These are phyloP conservation scores for Phytophthora agathidicida DNA, from an alignment of 352 stramenopile species.

Conservation along the genomic window DNA sequence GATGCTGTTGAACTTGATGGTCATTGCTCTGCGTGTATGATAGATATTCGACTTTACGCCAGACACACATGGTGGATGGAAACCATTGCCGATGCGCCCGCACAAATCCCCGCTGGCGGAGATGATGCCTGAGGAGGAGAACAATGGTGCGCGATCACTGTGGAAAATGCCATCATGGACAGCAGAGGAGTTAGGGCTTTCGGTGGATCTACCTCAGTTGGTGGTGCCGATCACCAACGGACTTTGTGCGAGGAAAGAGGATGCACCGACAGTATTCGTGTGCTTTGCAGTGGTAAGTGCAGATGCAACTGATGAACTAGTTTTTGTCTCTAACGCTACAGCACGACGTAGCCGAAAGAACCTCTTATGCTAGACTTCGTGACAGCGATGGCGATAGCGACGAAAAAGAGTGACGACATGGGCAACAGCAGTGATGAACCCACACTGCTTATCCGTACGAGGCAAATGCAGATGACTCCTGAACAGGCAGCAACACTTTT, in stretches of 20 bases:
- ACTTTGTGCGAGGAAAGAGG: slow-evolving; percentile 31
- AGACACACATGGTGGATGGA: slow-evolving; percentile 60
- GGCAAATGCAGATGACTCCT: slow-evolving; percentile 52
- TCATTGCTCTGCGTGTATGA: too few relatives aligned
- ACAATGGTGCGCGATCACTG: slow-evolving; percentile 36
- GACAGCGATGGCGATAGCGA: slow-evolving; percentile 34
- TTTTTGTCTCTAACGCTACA: too few relatives aligned
- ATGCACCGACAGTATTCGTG: slow-evolving; percentile 35
- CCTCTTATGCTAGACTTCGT: slow-evolving; percentile 59
- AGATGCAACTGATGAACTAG: too few relatives aligned
- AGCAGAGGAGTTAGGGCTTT: slow-evolving; percentile 53
- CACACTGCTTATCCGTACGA: slow-evolving; percentile 50
- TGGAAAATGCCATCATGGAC: slow-evolving; percentile 60
- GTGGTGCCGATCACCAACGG: slow-evolving; percentile 63
- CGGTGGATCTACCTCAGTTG: slow-evolving; percentile 39
- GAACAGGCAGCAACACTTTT: slow-evolving; percentile 51
- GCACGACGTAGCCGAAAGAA: slow-evolving; percentile 35
- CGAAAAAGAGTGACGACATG: slow-evolving; percentile 1
- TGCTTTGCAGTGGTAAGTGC: slow-evolving; percentile 52
- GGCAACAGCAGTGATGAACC: not conserved
- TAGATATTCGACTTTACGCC: slow-evolving; percentile 81
- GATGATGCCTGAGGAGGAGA: slow-evolving; percentile 27
- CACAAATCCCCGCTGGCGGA: slow-evolving; percentile 45
- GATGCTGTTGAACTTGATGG: not conserved
- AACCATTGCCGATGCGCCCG: slow-evolving; percentile 31